Evolutionary conservation across 257 asterid genomes (phyloP).

Genomic region (Solanum boliviense): DNA sequence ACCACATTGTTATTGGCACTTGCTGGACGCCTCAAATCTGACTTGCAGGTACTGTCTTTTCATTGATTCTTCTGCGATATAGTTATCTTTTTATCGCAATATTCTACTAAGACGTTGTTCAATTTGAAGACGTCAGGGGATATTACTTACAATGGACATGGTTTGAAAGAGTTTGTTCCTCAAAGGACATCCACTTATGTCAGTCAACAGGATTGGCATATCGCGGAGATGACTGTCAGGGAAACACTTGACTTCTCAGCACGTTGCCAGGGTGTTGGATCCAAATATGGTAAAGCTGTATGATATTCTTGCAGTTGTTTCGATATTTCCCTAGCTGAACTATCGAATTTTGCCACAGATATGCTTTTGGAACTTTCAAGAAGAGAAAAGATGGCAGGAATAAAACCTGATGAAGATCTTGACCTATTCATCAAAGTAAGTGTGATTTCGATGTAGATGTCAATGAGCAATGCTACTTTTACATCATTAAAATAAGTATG

Average conservation of each 20-base stretch:
- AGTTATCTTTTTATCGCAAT: neutral
- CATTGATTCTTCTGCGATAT: neutral
- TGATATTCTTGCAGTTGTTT: slow-evolving; percentile 1
- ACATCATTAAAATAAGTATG: neutral
- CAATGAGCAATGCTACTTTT: neutral
- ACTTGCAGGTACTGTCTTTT: slow-evolving; percentile 51
- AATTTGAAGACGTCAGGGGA: slow-evolving; percentile 73
- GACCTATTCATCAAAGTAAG: slow-evolving; percentile 63
- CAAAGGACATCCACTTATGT: slow-evolving; percentile 82
- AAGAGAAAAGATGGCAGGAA: slow-evolving; percentile 79
- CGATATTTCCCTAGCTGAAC: slow-evolving; percentile 20
- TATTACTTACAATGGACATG: slow-evolving; percentile 89
- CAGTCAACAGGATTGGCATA: slow-evolving; percentile 85
- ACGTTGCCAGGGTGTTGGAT: slow-evolving; percentile 90
- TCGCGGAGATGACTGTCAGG: slow-evolving; percentile 91
- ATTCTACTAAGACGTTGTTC: slow-evolving; percentile 21
- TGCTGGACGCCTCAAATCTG: slow-evolving; percentile 82
- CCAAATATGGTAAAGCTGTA: slow-evolving; percentile 60
- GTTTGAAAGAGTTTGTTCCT: slow-evolving; percentile 75
- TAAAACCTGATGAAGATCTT: slow-evolving; percentile 93
- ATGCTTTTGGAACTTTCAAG: slow-evolving; percentile 92
- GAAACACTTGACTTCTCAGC: slow-evolving; percentile 84
- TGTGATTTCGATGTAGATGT: neutral
- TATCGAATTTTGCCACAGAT: slow-evolving; percentile 34
- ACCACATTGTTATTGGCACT: slow-evolving; percentile 78